These are phyloP conservation scores for Gonium pectorale DNA, from an alignment of 139 green algal species.

Conservation along the genomic window DNA sequence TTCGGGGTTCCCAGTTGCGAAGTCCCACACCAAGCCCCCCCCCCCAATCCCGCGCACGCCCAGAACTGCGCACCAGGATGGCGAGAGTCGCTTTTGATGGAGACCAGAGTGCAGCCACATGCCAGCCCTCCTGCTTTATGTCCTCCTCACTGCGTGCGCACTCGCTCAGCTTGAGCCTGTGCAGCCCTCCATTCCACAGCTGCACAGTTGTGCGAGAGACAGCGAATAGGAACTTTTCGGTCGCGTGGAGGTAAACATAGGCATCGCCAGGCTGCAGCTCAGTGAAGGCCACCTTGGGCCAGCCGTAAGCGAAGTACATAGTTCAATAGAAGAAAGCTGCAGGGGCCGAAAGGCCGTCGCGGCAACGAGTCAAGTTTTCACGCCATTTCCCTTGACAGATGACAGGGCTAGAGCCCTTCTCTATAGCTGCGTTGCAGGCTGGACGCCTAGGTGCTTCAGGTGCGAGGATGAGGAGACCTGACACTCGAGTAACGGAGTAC, in stretches of 20 bases:
- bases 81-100: constrained; percentile 64
- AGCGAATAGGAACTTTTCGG: constrained; percentile 63
- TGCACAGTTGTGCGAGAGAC: constrained; percentile 66
- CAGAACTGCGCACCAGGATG: constrained; percentile 76
- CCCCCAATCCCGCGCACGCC: no score
- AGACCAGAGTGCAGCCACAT: constrained; percentile 74
- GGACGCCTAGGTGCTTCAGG: no score
- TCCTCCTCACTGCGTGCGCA: constrained; percentile 46
- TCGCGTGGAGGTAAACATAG: constrained; percentile 52
- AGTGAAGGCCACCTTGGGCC: constrained; percentile 47
- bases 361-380: no score
- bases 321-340: no score
- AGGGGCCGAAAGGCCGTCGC: no score
- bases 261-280: constrained; percentile 43
- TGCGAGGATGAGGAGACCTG: no score
- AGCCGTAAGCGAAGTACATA: constrained; percentile 70
- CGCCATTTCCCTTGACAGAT: no score
- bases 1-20: no score
- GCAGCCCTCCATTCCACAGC: constrained; percentile 74
- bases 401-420: no score
- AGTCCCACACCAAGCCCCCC: no score
- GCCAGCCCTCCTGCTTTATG: constrained; percentile 67
- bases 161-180: constrained; percentile 70
- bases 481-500: no score
- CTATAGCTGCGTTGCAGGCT: no score